phyloP scores from a whole-genome alignment of 192 early-diverging fungal genomes.

The Backusella tuberculispora region DNA sequence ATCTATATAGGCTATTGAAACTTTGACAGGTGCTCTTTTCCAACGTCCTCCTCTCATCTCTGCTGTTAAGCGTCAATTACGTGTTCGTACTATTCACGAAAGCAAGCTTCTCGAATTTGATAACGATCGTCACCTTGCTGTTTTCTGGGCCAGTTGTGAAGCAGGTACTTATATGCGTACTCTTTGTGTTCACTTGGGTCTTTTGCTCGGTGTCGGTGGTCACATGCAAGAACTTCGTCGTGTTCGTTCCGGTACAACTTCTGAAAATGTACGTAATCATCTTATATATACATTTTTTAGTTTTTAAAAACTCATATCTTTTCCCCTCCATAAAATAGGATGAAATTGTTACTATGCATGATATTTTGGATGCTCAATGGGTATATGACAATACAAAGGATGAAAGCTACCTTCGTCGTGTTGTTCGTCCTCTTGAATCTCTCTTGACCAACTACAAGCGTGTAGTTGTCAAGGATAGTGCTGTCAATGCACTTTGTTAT shows the following conservation, averaged over 20 bases:
- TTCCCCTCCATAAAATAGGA: conserved; percentile 61
- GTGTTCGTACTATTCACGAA: conserved; percentile 98
- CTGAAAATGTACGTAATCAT: conserved; percentile 70
- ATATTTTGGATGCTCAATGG: conserved; percentile 99
- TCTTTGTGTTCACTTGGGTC: conserved; percentile 97
- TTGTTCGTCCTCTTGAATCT: conserved; percentile 92
- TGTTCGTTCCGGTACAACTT: conserved; percentile 90
- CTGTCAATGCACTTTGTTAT: conserved; percentile 99
- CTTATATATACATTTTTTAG: not conserved
- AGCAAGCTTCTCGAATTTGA: conserved; percentile 96
- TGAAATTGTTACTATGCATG: conserved; percentile 97
- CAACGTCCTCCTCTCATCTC: conserved; percentile 98
- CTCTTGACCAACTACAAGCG: conserved; percentile 96
- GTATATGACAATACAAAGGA: conserved; percentile 97
- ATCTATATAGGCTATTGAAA: conserved; percentile 79
- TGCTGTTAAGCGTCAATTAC: conserved; percentile 98
- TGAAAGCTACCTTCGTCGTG: conserved; percentile 94
- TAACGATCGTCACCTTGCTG: conserved; percentile 93
- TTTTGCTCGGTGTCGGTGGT: conserved; percentile 93
- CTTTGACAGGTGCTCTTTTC: conserved; percentile 97
- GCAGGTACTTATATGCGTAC: conserved; percentile 99
- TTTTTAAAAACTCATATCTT: not conserved
- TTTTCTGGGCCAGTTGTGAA: conserved; percentile 99
- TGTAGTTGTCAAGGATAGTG: conserved; percentile 97
- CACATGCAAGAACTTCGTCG: conserved; percentile 99